A percentile compares a stretch with the other conserved stretches of the same genome.
These are phyloP conservation scores for Ogataea methanolica DNA, from an alignment of 805 yeast genomes.

Conservation along the genomic window DNA sequence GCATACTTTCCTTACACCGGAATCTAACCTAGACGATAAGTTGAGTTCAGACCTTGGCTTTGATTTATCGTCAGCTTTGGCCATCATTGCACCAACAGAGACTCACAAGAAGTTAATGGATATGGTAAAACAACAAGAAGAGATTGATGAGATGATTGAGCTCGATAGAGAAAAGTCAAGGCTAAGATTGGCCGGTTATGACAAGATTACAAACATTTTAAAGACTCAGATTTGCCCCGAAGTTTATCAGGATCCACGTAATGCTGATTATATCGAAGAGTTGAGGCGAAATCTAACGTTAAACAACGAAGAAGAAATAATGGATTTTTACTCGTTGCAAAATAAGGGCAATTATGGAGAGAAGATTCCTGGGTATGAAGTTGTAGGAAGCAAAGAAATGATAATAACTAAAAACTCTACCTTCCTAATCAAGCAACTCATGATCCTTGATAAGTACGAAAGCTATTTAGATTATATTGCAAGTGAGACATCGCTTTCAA, in stretches of 20 bases:
- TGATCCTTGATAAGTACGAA: neutral
- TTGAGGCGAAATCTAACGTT: constrained; percentile 6
- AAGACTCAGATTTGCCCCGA: constrained; percentile 4
- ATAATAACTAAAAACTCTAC: neutral
- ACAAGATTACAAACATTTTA: constrained; percentile 4
- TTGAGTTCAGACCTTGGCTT: constrained; percentile 17
- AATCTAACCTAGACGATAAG: neutral
- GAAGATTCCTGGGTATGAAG: neutral
- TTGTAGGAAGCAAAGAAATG: constrained; percentile 2
- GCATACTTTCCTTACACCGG: neutral
- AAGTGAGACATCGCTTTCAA: neutral
- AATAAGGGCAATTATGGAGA: constrained; percentile 5
- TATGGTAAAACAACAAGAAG: constrained; percentile 12
- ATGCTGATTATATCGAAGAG: constrained; percentile 9
- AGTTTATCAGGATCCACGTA: constrained; percentile 4
- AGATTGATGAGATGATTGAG: constrained; percentile 12
- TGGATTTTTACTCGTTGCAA: constrained; percentile 13
- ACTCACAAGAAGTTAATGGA: constrained; percentile 10
- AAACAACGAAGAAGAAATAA: constrained; percentile 6
- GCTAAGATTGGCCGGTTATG: constrained; percentile 3
- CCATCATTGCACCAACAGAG: constrained; percentile 4
- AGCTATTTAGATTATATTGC: constrained; percentile 3
- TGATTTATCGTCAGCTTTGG: constrained; percentile 13
- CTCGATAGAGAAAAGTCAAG: constrained; percentile 6
- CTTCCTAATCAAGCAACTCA: neutral